These are phyloP conservation scores for Cutaneotrichosporon sp. DNA, from an alignment of 1,284 basidiomycete genomes.

Conservation along the genomic window DNA sequence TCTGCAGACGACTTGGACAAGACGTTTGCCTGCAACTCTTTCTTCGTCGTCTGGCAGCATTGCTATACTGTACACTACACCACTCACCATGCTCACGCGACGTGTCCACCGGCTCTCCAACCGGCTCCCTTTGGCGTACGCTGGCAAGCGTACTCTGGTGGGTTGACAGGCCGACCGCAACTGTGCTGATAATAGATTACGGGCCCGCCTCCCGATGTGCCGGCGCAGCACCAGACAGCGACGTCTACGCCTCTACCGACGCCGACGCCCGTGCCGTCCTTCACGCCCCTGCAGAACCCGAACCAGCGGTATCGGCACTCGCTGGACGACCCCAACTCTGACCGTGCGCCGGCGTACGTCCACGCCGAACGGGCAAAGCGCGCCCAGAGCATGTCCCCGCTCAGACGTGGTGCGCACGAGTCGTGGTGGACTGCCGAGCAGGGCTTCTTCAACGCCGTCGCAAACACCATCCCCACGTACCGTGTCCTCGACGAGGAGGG, in stretches of 20 bases:
- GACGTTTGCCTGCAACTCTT: neutral
- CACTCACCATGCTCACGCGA: constrained; percentile 16
- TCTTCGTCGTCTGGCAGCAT: neutral
- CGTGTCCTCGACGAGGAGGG: constrained; percentile 74
- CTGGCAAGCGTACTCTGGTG: constrained; percentile 5
- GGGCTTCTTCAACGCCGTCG: constrained; percentile 46
- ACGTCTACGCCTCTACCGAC: constrained; percentile 30
- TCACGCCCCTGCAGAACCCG: constrained; percentile 23
- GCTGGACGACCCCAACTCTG: constrained; percentile 19
- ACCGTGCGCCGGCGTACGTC: constrained; percentile 32
- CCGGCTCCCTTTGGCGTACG: neutral
- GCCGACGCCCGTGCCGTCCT: constrained; percentile 35
- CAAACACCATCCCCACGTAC: constrained; percentile 63
- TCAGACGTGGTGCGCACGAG: constrained; percentile 44
- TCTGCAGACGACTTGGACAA: neutral
- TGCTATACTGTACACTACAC: neutral
- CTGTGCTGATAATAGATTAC: constrained; percentile 30
- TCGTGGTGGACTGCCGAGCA: constrained; percentile 44
- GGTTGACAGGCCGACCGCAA: neutral
- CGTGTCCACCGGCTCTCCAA: constrained; percentile 8
- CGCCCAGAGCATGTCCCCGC: constrained; percentile 32
- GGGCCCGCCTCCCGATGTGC: constrained; percentile 38
- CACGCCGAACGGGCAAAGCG: constrained; percentile 34
- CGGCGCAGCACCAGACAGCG: constrained; percentile 20
- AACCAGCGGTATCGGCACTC: constrained; percentile 16